Evolutionary conservation across 2,329 filamentous ascomycete genomes (phyloP).

Genomic region (Fusarium falciforme): DNA sequence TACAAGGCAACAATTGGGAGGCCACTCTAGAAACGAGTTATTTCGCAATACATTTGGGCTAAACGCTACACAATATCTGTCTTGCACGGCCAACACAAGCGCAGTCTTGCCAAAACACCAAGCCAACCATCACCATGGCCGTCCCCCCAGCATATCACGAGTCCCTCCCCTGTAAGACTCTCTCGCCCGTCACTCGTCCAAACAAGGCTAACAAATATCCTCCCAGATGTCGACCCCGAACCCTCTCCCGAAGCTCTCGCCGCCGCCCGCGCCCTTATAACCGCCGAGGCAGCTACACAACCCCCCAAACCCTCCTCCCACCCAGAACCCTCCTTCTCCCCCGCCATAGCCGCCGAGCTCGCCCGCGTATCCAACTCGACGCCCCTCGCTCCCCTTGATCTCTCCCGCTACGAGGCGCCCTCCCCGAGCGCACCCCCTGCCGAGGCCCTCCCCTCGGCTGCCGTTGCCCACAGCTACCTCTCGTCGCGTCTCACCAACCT

Average conservation of each 20-base stretch:
- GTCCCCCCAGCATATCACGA: constrained; percentile 69
- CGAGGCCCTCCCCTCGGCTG: constrained; percentile 68
- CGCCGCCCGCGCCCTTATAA: constrained; percentile 76
- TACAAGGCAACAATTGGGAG: neutral
- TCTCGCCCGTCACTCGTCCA: constrained; percentile 5
- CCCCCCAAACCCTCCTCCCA: constrained; percentile 64
- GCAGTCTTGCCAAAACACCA: constrained; percentile 7
- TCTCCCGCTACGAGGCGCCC: constrained; percentile 82
- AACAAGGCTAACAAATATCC: constrained; percentile 25
- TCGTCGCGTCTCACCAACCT: constrained; percentile 67
- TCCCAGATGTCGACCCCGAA: constrained; percentile 83
- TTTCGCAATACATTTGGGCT: neutral
- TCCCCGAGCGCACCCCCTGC: constrained; percentile 60
- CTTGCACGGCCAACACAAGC: neutral
- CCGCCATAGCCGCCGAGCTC: constrained; percentile 75
- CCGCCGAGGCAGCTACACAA: constrained; percentile 67
- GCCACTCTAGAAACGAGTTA: neutral
- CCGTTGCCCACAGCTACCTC: constrained; percentile 65
- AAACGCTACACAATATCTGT: neutral
- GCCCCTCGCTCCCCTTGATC: constrained; percentile 69
- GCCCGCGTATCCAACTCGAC: constrained; percentile 65
- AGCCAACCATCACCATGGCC: constrained; percentile 38
- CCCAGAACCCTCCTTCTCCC: constrained; percentile 69
- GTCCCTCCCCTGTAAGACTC: constrained; percentile 78
- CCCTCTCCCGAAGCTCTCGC: constrained; percentile 72